Evolutionary conservation across 768 basidiomycete species (phyloP).

Genomic region (Sistotremastrum niveocremeum): DNA sequence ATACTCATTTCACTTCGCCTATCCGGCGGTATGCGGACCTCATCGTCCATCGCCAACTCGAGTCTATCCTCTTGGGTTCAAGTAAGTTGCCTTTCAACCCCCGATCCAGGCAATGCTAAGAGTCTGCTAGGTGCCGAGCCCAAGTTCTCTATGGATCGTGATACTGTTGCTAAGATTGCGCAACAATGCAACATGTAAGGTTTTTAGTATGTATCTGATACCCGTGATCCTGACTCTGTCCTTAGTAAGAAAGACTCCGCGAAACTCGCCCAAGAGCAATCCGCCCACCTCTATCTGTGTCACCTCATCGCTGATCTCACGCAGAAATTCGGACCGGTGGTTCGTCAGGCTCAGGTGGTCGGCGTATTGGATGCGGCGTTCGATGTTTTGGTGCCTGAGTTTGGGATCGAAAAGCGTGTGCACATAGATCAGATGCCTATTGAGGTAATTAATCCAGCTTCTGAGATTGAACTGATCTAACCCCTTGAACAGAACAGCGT

Average conservation of each 20-base stretch:
- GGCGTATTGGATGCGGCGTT: conserved; percentile 96
- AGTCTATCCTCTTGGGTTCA: conserved; percentile 67
- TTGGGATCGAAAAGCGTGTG: conserved; percentile 97
- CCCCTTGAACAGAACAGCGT: conserved; percentile 61
- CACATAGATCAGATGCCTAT: conserved; percentile 99
- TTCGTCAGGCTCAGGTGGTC: conserved; percentile 90
- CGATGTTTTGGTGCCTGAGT: conserved; percentile 91
- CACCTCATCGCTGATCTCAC: conserved; percentile 90
- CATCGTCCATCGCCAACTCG: conserved; percentile 91
- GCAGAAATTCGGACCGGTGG: conserved; percentile 86
- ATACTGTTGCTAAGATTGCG: conserved; percentile 93
- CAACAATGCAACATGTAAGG: conserved; percentile 95
- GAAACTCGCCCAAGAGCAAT: conserved; percentile 88
- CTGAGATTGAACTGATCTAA: conserved; percentile 9
- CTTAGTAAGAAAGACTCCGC: conserved; percentile 83
- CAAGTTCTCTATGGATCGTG: conserved; percentile 95
- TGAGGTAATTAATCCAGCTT: conserved; percentile 42
- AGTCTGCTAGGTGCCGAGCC: conserved; percentile 38
- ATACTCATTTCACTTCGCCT: conserved; percentile 88
- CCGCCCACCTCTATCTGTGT: conserved; percentile 88
- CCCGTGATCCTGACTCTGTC: neutral
- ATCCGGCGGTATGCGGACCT: conserved; percentile 91
- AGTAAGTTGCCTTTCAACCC: conserved; percentile 24
- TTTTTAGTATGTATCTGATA: neutral
- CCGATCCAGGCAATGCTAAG: neutral